phyloP scores from a whole-genome alignment of 2,329 filamentous ascomycete species.

The Helicocarpus griseus region DNA sequence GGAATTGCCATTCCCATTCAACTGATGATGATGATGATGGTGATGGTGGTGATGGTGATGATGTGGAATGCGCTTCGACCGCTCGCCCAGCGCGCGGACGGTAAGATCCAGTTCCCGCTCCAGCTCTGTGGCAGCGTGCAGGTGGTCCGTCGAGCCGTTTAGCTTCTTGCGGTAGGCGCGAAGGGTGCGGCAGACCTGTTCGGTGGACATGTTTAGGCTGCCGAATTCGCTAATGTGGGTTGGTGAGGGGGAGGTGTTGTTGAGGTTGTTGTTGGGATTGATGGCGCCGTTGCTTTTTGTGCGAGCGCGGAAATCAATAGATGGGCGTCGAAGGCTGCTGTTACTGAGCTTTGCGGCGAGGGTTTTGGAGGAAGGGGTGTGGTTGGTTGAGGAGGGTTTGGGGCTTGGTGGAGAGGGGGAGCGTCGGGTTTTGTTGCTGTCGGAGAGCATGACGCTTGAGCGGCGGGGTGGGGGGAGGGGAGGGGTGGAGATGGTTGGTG shows the following conservation, averaged over 20 bases:
- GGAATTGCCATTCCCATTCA: slow-evolving; percentile 7
- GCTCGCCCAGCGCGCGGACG: slow-evolving; percentile 24
- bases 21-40: too few species aligned
- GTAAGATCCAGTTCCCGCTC: slow-evolving; percentile 47
- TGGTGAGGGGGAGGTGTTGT: not conserved
- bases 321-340: slow-evolving; percentile 34
- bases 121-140: slow-evolving; percentile 45
- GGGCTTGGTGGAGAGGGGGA: slow-evolving; percentile 35
- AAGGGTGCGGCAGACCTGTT: slow-evolving; percentile 48
- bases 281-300: slow-evolving; percentile 29
- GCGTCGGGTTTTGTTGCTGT: slow-evolving; percentile 19
- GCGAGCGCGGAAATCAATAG: slow-evolving; percentile 42
- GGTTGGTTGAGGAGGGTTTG: too few species aligned
- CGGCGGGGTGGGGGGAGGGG: slow-evolving; percentile 20
- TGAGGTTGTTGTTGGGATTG: slow-evolving; percentile 10
- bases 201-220: slow-evolving; percentile 43
- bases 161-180: slow-evolving; percentile 52
- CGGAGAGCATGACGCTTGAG: slow-evolving; percentile 19
- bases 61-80: slow-evolving; percentile 19
- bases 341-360: slow-evolving; percentile 22
- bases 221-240: slow-evolving; percentile 32
- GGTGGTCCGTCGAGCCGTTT: slow-evolving; percentile 36
- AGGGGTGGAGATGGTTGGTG: slow-evolving; percentile 24
- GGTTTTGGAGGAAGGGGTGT: slow-evolving; percentile 15
- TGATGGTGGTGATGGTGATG: too few species aligned